Conservation (phyloP, 768 basidiomycete genomes). For the Lentinula detonsa region DNA sequence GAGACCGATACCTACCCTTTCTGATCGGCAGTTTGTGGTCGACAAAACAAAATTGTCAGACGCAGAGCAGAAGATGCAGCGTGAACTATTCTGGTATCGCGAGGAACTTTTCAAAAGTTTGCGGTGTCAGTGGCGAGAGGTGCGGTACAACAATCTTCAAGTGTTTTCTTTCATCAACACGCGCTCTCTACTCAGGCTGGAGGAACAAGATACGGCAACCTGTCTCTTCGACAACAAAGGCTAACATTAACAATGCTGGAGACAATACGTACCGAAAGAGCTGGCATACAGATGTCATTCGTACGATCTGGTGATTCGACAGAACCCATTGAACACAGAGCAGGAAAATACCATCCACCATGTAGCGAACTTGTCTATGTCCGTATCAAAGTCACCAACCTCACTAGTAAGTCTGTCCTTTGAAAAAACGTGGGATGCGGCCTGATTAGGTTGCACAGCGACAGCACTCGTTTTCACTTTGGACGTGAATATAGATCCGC, state of each 20-base stretch:
- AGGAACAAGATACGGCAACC: conserved; percentile 66
- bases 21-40: conserved; percentile 88
- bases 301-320: conserved; percentile 20
- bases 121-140: conserved; percentile 82
- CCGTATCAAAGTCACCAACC: conserved; percentile 50
- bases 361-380: conserved; percentile 64
- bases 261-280: conserved; percentile 61
- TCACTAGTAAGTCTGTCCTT: conserved; percentile 47
- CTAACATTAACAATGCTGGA: conserved; percentile 80
- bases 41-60: conserved; percentile 60
- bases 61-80: conserved; percentile 55
- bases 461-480: conserved; percentile 45
- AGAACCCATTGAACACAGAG: conserved; percentile 20
- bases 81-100: conserved; percentile 93
- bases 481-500: conserved; percentile 50
- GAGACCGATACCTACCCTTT: conserved; percentile 74
- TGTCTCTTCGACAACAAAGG: conserved; percentile 73
- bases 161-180: too few relatives aligned
- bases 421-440: background rate
- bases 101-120: conserved; percentile 76
- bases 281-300: conserved; percentile 53
- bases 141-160: conserved; percentile 17
- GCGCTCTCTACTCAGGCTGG: conserved; percentile 48
- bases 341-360: conserved; percentile 42
- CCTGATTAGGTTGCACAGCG: conserved; percentile 28